Percentiles rank a stretch among this genome's conserved stretches.
Conservation (phyloP, 2,329 filamentous ascomycete species). For the Fusarium verticillioides region DNA sequence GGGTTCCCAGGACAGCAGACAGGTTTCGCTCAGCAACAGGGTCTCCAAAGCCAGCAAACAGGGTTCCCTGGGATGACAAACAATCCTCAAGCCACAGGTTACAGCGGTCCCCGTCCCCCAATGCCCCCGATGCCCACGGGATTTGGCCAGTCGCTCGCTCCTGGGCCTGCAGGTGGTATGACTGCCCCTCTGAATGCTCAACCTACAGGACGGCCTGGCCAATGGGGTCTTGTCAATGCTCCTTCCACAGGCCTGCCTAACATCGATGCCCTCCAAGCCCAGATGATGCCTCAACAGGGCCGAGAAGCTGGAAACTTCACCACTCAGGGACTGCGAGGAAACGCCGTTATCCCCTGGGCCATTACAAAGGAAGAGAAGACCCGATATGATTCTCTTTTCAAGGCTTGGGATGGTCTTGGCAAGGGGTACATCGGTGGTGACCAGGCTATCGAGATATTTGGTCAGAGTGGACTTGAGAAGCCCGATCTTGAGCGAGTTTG, state of each 20-base stretch:
- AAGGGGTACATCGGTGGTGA: constrained; percentile 93
- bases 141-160: constrained; percentile 65
- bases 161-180: constrained; percentile 70
- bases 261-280: constrained; percentile 89
- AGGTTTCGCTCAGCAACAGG: constrained; percentile 67
- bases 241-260: constrained; percentile 90
- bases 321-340: constrained; percentile 87
- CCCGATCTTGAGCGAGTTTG: constrained; percentile 90
- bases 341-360: constrained; percentile 96
- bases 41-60: constrained; percentile 75
- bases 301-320: constrained; percentile 86
- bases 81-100: constrained; percentile 81
- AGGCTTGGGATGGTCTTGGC: constrained; percentile 93
- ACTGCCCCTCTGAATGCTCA: constrained; percentile 83
- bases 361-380: constrained; percentile 99
- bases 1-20: constrained; percentile 70
- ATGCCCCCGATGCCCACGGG: constrained; percentile 83
- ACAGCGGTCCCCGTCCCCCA: constrained; percentile 85
- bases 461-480: constrained; percentile 93
- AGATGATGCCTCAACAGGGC: constrained; percentile 97
- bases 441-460: constrained; percentile 96
- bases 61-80: constrained; percentile 73
- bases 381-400: constrained; percentile 94
- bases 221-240: constrained; percentile 98
- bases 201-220: constrained; percentile 90